These are phyloP conservation scores for Peronospora belbahrii DNA, from an alignment of 352 stramenopile genomes.

Conservation along the genomic window DNA sequence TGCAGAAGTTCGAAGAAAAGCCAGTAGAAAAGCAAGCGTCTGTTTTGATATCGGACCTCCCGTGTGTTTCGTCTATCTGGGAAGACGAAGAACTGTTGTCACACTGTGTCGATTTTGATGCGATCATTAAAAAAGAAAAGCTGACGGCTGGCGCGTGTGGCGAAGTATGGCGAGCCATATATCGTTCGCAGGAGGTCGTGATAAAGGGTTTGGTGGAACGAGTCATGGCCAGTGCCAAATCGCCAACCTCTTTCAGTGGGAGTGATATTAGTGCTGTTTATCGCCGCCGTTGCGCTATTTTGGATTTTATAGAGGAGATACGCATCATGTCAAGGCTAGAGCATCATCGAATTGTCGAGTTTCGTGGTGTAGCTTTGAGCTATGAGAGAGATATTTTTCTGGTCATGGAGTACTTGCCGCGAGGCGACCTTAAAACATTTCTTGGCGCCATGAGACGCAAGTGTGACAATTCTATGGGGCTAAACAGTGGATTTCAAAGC, in stretches of 20 bases:
- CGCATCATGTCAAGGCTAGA: slow-evolving; percentile 35
- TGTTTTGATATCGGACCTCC: slow-evolving; percentile 4
- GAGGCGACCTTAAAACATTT: slow-evolving; percentile 39
- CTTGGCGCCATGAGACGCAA: slow-evolving; percentile 25
- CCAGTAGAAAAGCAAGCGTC: not conserved
- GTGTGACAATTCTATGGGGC: slow-evolving; percentile 4
- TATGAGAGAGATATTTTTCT: slow-evolving; percentile 31
- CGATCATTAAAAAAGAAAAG: slow-evolving; percentile 24
- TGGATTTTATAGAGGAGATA: slow-evolving; percentile 47
- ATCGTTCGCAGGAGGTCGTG: slow-evolving; percentile 32
- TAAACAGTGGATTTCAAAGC: slow-evolving; percentile 13
- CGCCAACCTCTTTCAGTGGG: slow-evolving; percentile 1
- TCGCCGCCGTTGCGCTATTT: slow-evolving; percentile 18
- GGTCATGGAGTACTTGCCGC: slow-evolving; percentile 50
- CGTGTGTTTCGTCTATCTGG: slow-evolving; percentile 30
- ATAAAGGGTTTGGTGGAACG: slow-evolving; percentile 32
- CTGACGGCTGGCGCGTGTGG: slow-evolving; percentile 31
- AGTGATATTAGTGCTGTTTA: slow-evolving; percentile 3
- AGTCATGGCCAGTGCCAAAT: slow-evolving; percentile 6
- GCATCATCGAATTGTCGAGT: slow-evolving; percentile 46
- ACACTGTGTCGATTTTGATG: slow-evolving; percentile 37
- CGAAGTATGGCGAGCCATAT: slow-evolving; percentile 40
- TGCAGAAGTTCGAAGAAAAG: slow-evolving; percentile 5
- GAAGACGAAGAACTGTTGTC: slow-evolving; percentile 53
- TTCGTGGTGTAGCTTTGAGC: slow-evolving; percentile 42